A percentile compares a stretch with the other conserved stretches of the same genome.
Conservation (phyloP, 2,329 filamentous ascomycete species). For the Xylariaceae sp. region DNA sequence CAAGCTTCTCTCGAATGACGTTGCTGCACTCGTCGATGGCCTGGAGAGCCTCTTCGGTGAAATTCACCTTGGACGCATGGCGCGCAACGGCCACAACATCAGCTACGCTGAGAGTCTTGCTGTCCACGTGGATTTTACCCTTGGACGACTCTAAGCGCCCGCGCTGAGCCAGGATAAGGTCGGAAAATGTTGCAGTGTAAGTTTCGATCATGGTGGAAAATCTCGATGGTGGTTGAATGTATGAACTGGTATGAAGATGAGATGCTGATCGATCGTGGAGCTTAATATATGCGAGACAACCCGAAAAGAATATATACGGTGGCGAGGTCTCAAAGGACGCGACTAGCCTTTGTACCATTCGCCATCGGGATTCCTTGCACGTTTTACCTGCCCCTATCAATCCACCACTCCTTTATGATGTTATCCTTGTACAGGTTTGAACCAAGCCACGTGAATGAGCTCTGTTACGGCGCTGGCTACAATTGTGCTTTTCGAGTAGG, state of each 20-base stretch:
- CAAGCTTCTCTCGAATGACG: conserved; percentile 6
- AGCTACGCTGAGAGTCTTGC: conserved; percentile 4
- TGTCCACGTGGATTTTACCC: neutral
- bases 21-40: conserved; percentile 9
- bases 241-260: neutral
- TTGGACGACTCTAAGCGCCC: neutral
- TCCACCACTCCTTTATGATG: too few relatives aligned
- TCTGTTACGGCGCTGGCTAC: too few relatives aligned
- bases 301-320: too few relatives aligned
- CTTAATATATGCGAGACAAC: too few relatives aligned
- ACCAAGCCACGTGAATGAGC: too few relatives aligned
- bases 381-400: too few relatives aligned
- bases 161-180: neutral
- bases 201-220: neutral
- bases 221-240: neutral
- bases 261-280: neutral
- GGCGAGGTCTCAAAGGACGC: too few relatives aligned
- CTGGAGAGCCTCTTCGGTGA: conserved; percentile 4
- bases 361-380: too few relatives aligned
- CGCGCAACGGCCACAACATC: conserved; percentile 11
- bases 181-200: neutral
- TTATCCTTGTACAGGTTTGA: too few relatives aligned
- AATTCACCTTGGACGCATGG: conserved; percentile 1
- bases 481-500: too few relatives aligned
- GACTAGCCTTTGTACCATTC: too few relatives aligned